Base-by-base conservation (phyloP, 257 asterid genomes). In the Craterostigma plantagineum region DNA sequence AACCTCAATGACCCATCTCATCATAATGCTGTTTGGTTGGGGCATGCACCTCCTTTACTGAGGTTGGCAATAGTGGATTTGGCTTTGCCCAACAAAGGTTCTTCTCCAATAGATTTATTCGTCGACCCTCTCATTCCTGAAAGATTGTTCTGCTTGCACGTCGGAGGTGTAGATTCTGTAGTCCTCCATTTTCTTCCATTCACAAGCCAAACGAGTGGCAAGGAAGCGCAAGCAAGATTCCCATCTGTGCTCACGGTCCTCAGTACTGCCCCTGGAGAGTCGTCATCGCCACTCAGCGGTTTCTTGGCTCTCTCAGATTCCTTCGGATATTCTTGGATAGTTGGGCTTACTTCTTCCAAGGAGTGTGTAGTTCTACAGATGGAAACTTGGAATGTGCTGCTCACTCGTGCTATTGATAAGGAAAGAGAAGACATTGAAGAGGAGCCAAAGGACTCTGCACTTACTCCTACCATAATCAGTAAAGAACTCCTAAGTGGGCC, bases 161-260 rank as follows among this genome's bases (percentile, higher is more conserved):
- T 64, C 34, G 92, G 86, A 46, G 98, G 98, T 23, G 53, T 87
- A 52, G 95, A 87, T 58, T 75, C 92, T 2, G 56, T 87, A 33
- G 73, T 82, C 49, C 61, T 87, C 66, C 95, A 82, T 65, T 82
- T 72, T 70, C 90, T 87, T 48, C 95, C 93, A 34, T 87, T 87
- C 66, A 76, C 95, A n/a, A 62, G 58, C 65, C 81, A 62, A 50
- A 33, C 74, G 35, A 58, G 52, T 44, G 67, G 69, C 63, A 70
- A 67, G 45, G 90, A 74, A 44, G 75, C 71, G 52, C 50, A 48
- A 42, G 68, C 73, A 77, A 72, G 72, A 61, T 66, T 73, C 43
- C 93, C 95, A 36, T 74, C 95, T 17, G 93, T 87, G 44, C 60
- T 66, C 51, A 67, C 93, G 17, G 79, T 82, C 41, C 76, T 87